phyloP scores from a whole-genome alignment of 176 grass and related monocot genomes.

The Areca catechu region DNA sequence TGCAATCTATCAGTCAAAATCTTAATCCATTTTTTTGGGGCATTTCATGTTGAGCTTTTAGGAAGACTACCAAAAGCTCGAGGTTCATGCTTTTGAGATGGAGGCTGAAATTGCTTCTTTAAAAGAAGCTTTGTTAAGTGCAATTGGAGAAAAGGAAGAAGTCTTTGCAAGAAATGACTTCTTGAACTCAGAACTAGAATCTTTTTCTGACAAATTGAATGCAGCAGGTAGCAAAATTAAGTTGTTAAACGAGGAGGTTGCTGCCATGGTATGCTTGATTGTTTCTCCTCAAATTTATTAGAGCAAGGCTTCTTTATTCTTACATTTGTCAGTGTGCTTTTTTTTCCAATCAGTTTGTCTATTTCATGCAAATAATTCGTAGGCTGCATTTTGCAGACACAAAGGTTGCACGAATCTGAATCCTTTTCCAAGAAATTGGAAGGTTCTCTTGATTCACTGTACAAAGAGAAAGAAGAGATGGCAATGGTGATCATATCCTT shows the following conservation, averaged over 20 bases:
- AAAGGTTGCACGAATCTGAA: constrained; percentile 48
- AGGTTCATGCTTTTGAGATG: constrained; percentile 54
- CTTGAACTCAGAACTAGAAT: constrained; percentile 44
- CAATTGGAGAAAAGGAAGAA: constrained; percentile 64
- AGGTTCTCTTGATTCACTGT: constrained; percentile 42
- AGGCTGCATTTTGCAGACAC: constrained; percentile 23
- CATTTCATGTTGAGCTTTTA: constrained; percentile 27
- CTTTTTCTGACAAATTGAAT: constrained; percentile 42
- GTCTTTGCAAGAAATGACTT: constrained; percentile 44
- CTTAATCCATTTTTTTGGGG: background rate
- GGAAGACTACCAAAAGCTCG: constrained; percentile 76
- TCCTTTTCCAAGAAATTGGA: constrained; percentile 35
- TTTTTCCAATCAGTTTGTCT: background rate
- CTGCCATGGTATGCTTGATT: constrained; percentile 35
- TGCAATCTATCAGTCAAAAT: too few species aligned
- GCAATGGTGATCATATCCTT: constrained; percentile 42
- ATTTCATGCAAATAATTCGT: too few species aligned
- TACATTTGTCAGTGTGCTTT: background rate
- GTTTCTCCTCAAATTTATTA: constrained; percentile 16
- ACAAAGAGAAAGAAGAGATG: constrained; percentile 81
- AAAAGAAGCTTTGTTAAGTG: constrained; percentile 47
- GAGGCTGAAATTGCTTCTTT: constrained; percentile 55
- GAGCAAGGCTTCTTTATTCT: too few species aligned
- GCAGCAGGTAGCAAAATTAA: constrained; percentile 39
- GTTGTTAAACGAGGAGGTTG: constrained; percentile 44